Conservation (phyloP, 306 rosid species). For the Potentilla sterilis region DNA sequence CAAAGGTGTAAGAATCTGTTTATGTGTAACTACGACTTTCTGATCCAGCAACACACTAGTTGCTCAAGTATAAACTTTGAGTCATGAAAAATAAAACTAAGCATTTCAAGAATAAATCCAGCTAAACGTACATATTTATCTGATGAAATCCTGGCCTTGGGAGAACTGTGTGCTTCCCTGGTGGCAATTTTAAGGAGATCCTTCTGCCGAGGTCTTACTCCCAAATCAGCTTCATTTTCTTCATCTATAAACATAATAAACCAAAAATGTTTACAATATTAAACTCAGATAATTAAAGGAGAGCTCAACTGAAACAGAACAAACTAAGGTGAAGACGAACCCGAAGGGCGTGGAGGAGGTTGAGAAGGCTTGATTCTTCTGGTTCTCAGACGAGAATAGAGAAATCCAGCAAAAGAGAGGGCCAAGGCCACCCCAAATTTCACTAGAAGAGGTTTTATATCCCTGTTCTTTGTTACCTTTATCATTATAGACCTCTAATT, state of each 20-base stretch:
- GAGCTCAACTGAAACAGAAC: not conserved
- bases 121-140: conserved; percentile 36
- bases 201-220: conserved; percentile 24
- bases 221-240: conserved; percentile 35
- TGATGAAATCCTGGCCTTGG: conserved; percentile 35
- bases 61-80: not conserved
- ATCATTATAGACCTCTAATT: conserved; percentile 19
- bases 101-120: not conserved
- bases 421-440: conserved; percentile 72
- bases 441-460: conserved; percentile 53
- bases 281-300: not conserved
- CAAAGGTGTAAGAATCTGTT: not conserved
- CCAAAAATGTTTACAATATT: not conserved
- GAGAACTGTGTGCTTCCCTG: conserved; percentile 30
- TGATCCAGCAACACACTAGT: conserved; percentile 2
- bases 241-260: conserved; percentile 30
- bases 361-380: conserved; percentile 38
- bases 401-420: conserved; percentile 71
- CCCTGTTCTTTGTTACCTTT: conserved; percentile 38
- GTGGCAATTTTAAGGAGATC: conserved; percentile 22
- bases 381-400: conserved; percentile 49
- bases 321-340: conserved; percentile 31
- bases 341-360: conserved; percentile 43
- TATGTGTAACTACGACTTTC: not conserved
- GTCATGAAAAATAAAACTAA: not conserved